Base-by-base conservation (phyloP, 1,284 basidiomycete genomes). In the Ganoderma multipileum region DNA sequence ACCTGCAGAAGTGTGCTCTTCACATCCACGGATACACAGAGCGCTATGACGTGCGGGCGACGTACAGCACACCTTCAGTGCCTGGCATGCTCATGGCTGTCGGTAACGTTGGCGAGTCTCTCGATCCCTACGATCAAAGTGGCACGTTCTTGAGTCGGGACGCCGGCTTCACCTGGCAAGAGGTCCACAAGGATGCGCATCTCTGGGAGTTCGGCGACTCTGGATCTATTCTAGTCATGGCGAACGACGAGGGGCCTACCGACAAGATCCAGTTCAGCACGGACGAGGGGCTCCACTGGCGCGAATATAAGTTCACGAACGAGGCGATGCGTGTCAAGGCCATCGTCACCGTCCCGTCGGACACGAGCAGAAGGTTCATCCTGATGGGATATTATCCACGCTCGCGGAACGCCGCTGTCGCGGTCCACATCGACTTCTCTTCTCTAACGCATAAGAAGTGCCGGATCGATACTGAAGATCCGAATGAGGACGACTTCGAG, bases 121-220 rank as follows among this genome's bases (percentile, higher is more conserved):
- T 99, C 1, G 90, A 89, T 0, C 84, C 90, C 0, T 99, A 99
- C 81, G 87, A 85, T 2, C 93, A 98, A 55, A 92, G 92, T 71
- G 97, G 99, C 80, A 98, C 96, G 0, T 99, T 99, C 90, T 86
- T 99, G 50, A 96, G 95, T 58, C 93, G 97, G 2, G 96, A 99
- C 76, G 98, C 92, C 6, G 98, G 97, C 8, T 98, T 98, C 81
- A 96, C 95, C 0, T 99, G 97, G 97, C 91, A 98, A 78, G 97
- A 99, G 82, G 93, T 99, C 2, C 95, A 96, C 83, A 99, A 99
- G 79, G 97, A 98, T 75, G 97, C 98, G 0, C 94, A 99, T 78
- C 86, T 98, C 64, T 99, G 96, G 96, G 96, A 98, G 78, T 99
- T 96, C 76, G 97, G 97, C 44, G 98, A 99, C 81, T 97, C 95